Conservation (phyloP, 202 grass and related monocot genomes). For the Zizania palustris region DNA sequence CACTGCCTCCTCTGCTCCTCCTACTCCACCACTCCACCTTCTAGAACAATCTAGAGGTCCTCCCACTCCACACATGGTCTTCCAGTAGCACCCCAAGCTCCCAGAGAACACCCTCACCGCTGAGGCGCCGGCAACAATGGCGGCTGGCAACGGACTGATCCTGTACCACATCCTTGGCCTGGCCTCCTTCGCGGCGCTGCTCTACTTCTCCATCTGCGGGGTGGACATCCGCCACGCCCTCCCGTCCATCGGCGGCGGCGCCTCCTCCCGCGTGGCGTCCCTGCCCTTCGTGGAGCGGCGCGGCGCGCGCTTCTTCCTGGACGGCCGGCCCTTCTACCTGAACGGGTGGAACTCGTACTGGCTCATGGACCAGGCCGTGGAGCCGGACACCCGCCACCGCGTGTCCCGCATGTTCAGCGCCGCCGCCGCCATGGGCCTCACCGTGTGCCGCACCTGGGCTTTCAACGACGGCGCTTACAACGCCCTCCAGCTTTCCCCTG, state of each 20-base stretch:
- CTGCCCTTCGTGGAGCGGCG: conserved; percentile 78
- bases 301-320: conserved; percentile 65
- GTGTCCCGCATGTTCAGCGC: conserved; percentile 58
- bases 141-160: conserved; percentile 53
- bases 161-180: conserved; percentile 72
- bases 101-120: not conserved
- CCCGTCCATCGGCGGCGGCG: not conserved
- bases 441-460: conserved; percentile 94
- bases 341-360: conserved; percentile 99
- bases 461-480: conserved; percentile 96
- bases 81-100: not conserved
- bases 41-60: conserved; percentile 25
- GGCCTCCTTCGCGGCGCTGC: conserved; percentile 51
- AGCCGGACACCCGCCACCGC: conserved; percentile 55
- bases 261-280: conserved; percentile 18
- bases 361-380: conserved; percentile 92
- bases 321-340: conserved; percentile 61
- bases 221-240: conserved; percentile 46
- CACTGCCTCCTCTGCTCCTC: not conserved
- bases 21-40: conserved; percentile 29
- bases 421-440: conserved; percentile 74
- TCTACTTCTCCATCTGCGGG: conserved; percentile 72
- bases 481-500: conserved; percentile 81
- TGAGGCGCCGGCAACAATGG: conserved; percentile 47
- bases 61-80: conserved; percentile 33